phyloP scores from a whole-genome alignment of 2,329 filamentous ascomycete species.

The Nakataea oryzae region DNA sequence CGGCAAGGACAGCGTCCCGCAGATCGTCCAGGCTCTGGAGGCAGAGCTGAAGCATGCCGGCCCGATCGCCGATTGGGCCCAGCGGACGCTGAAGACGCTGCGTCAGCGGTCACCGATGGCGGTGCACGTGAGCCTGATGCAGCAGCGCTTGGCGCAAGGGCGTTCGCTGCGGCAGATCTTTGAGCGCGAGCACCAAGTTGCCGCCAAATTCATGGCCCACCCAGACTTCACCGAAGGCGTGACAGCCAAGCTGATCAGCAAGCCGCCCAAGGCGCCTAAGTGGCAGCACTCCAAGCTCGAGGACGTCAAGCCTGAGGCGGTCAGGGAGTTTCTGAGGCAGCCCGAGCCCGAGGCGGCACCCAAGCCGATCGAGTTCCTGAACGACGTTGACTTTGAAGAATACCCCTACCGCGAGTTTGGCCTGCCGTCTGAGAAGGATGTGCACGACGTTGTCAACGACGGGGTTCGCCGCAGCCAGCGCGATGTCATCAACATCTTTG shows the following conservation, averaged over 20 bases:
- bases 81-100: conserved; percentile 65
- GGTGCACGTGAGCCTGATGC: conserved; percentile 72
- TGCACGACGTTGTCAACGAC: conserved; percentile 32
- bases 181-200: conserved; percentile 74
- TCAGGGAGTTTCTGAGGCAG: conserved; percentile 58
- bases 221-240: conserved; percentile 90
- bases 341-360: conserved; percentile 20
- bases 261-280: conserved; percentile 45
- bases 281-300: conserved; percentile 70
- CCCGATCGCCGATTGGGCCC: conserved; percentile 61
- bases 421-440: conserved; percentile 61
- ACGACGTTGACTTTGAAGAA: conserved; percentile 48
- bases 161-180: conserved; percentile 86
- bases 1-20: conserved; percentile 51
- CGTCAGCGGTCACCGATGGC: conserved; percentile 73
- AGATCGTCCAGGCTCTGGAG: conserved; percentile 61
- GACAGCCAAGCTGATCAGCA: conserved; percentile 65
- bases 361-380: conserved; percentile 49
- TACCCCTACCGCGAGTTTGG: conserved; percentile 67
- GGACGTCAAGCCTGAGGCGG: conserved; percentile 47
- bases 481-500: conserved; percentile 53
- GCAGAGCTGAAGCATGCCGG: conserved; percentile 26
- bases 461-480: conserved; percentile 28
- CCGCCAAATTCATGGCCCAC: conserved; percentile 78
- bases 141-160: conserved; percentile 63